Conservation (phyloP, 768 basidiomycete species). For the Tulasnella sp. region DNA sequence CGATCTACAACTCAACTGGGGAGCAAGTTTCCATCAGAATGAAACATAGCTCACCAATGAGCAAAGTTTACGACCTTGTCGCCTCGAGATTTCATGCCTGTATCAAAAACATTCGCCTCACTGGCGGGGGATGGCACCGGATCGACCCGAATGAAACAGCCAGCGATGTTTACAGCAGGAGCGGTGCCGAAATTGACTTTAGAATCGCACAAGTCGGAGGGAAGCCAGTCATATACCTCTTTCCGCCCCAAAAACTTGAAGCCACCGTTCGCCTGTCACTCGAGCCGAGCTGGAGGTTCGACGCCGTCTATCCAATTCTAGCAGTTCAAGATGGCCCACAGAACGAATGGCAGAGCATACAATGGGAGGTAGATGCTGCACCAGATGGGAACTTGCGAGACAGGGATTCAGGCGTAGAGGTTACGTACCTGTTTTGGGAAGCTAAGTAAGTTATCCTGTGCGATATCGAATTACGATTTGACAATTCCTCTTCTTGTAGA, state of each 20-base stretch:
- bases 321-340: not conserved
- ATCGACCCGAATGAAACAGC: not conserved
- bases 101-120: no score
- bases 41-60: not conserved
- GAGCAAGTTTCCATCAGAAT: not conserved
- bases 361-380: not conserved
- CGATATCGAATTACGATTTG: not conserved
- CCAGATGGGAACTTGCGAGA: not conserved
- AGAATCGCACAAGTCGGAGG: not conserved
- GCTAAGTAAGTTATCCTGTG: not conserved
- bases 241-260: not conserved
- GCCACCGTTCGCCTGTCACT: constrained; percentile 9
- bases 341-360: not conserved
- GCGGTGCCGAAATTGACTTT: not conserved
- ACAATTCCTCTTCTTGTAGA: not conserved
- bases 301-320: not conserved
- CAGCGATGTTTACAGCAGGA: not conserved
- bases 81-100: no score
- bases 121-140: not conserved
- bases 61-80: not conserved
- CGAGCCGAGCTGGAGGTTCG: not conserved
- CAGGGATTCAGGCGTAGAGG: not conserved
- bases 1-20: not conserved
- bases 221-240: constrained; percentile 19
- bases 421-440: constrained; percentile 9